phyloP scores from a whole-genome alignment of 106 monocot genomes.

The Gastrodia elata region DNA sequence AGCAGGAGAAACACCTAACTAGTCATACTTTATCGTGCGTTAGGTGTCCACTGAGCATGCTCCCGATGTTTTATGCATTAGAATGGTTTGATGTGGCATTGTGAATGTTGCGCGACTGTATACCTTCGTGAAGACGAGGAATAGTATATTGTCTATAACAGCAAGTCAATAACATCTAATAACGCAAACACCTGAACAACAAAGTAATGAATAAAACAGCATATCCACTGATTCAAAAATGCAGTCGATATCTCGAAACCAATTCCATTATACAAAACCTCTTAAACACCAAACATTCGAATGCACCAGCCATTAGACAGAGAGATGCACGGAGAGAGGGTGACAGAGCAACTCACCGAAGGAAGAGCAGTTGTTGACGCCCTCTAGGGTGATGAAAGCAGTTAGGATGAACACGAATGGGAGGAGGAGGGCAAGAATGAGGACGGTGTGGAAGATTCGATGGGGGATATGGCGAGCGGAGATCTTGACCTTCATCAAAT shows the following conservation, averaged over 20 bases:
- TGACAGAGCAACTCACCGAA: slow-evolving; percentile 22
- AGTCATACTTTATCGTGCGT: no score
- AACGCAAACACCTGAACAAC: no score
- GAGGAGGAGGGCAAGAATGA: slow-evolving; percentile 46
- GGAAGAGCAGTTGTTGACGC: slow-evolving; percentile 68
- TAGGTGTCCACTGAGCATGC: no score
- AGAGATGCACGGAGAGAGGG: not conserved
- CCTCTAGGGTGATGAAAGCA: slow-evolving; percentile 58
- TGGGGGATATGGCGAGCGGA: slow-evolving; percentile 60
- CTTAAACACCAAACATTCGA: not conserved
- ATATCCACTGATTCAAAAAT: not conserved
- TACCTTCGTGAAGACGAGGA: no score
- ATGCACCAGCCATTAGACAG: not conserved
- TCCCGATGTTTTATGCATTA: no score
- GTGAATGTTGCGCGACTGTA: no score
- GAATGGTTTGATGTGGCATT: no score
- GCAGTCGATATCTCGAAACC: not conserved
- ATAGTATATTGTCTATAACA: no score
- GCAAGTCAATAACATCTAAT: no score
- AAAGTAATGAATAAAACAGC: no score
- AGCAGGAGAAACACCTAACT: no score
- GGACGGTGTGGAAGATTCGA: slow-evolving; percentile 54
- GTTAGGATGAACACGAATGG: slow-evolving; percentile 69
- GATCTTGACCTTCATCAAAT: slow-evolving; percentile 75
- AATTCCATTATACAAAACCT: not conserved